phyloP scores from a whole-genome alignment of 805 yeast genomes.

The Metschnikowia santaceciliae region DNA sequence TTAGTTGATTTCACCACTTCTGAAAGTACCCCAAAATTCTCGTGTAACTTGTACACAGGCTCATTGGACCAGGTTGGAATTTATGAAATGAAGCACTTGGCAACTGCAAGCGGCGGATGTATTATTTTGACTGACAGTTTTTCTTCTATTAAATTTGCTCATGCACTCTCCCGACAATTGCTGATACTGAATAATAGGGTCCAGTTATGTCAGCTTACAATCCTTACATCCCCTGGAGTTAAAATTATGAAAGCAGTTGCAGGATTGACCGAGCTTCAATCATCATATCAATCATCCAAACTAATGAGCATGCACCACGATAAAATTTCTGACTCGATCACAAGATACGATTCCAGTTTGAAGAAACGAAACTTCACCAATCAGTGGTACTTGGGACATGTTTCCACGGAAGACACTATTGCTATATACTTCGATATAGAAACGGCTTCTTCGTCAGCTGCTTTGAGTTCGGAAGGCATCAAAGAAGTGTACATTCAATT shows the following conservation, averaged over 20 bases:
- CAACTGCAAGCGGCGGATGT: conserved; percentile 31
- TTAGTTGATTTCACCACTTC: conserved; percentile 21
- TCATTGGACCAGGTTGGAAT: conserved; percentile 41
- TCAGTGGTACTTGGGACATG: conserved; percentile 29
- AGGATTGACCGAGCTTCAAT: conserved; percentile 31
- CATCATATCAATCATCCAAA: conserved; percentile 26
- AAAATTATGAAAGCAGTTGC: conserved; percentile 33
- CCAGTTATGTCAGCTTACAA: conserved; percentile 20
- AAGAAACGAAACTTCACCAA: conserved; percentile 36
- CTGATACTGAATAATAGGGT: background rate
- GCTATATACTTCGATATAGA: conserved; percentile 34
- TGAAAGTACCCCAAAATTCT: conserved; percentile 22
- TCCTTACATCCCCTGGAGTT: conserved; percentile 28
- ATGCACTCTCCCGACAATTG: conserved; percentile 13
- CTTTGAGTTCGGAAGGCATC: conserved; percentile 14
- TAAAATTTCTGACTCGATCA: conserved; percentile 32
- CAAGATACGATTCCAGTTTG: conserved; percentile 29
- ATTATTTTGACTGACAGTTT: conserved; percentile 30
- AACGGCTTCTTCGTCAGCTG: conserved; percentile 21
- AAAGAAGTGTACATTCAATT: conserved; percentile 32
- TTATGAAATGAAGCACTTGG: conserved; percentile 38
- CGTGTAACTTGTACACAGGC: conserved; percentile 32
- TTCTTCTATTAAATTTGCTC: conserved; percentile 20
- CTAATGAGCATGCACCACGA: conserved; percentile 21
- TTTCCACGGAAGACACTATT: conserved; percentile 21